Base-by-base conservation (phyloP, 192 early-diverging fungal genomes). In the Phlyctochytrium planicorne region DNA sequence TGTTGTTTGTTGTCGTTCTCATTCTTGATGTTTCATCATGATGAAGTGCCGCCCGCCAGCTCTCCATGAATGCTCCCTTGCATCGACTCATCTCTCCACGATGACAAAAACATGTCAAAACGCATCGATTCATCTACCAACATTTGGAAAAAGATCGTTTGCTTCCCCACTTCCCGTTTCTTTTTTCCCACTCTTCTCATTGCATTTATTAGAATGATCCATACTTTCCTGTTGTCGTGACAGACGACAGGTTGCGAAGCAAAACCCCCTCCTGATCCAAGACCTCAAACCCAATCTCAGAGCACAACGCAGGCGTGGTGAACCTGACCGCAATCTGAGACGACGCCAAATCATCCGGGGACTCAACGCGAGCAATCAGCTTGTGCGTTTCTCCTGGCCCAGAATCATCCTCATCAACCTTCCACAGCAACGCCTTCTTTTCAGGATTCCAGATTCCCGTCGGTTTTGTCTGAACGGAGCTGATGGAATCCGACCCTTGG, bases 401-500 rank as follows among this genome's bases (percentile, higher is more conserved):
- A 12, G 55, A 23, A 30, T 60, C 50, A 30, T 16, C 25, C 4
- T 60, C 33, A 3, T 67, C 72, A 52, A 78, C 59, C 36, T 75
- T 75, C 80, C 80, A 81, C n/a, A 81, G 59, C 14, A 81, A 52
- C 2, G 76, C 74, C 27, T 61, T 34, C 32, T 69, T 67, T 20
- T 75, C 76, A 24, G 65, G 53, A 66, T 66, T 76, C 73, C 74
- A 81, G 23, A 68, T 17, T 20, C 76, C 80, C 23, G 35, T 65
- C 2, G 80, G 80, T 52, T 78, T 75, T 53, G 66, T 75, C 57
- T 78, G 73, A 2, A 73, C 71, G 30, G 35, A 25, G 0, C 23
- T 30, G 29, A 81, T 60, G n/a, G 77, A 47, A 0, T 67, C 71
- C 2, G 73, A 70, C 25, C 66, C 74, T 6, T 27, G 52, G 2